Base-by-base conservation (phyloP, 2,329 filamentous ascomycete species). In the Apiospora koreana region DNA sequence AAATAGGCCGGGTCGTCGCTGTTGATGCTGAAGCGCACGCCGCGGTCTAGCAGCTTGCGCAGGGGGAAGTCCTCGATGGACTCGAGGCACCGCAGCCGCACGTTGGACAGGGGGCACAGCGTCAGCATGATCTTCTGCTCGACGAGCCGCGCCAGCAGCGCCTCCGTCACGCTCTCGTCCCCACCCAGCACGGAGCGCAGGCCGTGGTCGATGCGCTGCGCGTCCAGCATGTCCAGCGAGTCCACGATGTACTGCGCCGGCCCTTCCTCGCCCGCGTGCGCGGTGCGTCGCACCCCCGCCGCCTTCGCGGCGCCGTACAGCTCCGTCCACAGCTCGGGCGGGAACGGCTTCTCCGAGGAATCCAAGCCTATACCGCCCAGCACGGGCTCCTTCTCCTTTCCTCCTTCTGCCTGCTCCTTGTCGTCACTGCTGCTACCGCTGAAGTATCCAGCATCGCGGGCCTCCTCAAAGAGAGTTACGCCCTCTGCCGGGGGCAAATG, bases 1-100 rank as follows among this genome's bases (percentile, higher is more conserved):
- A 71, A 68, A 77, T 93, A 93, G 12, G 91, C 91, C 70, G 91
- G 91, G 77, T 93, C 91, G 76, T 94, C 92, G 73, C 89, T 92
- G 79, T 94, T 94, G 78, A 94, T 64, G 23, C 45, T 35, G 25
- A 71, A 23, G 8, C 48, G 54, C 5, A 50, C 45, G 14, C 68
- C 68, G 18, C 41, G 25, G 8, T 46, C 54, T 10, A 35, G 43
- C 68, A 69, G 62, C 31, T 18, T 21, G 31, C 31, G 54, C n/a
- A 69, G 38, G 18, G 31, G 35, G 58, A 77, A 93, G 93, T 48
- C n/a, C 21, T 21, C 5, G 25, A 69, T 31, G 14, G 46, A 46
- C 38, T 43, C 54, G 25, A 41, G 28, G 7, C 43, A 41, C 58
- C 35, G 31, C 9, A 41, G 58, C 43, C 58, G 54, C 35, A 68